phyloP scores from a whole-genome alignment of 768 basidiomycete species.

The Cytidiella melzeri region DNA sequence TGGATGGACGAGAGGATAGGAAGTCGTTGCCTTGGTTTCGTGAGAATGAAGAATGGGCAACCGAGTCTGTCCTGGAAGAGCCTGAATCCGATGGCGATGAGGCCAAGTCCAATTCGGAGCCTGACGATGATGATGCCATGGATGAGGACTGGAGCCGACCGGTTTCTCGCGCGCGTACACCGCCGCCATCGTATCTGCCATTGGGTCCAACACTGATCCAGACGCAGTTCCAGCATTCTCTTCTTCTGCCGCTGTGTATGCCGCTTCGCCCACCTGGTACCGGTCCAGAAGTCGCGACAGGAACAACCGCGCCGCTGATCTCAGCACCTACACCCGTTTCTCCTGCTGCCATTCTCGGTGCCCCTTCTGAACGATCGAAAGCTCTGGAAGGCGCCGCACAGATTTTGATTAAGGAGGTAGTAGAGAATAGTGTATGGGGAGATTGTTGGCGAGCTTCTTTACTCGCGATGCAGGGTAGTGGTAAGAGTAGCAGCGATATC shows the following conservation, averaged over 20 bases:
- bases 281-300: conserved; percentile 18
- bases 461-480: conserved; percentile 15
- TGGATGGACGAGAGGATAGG: conserved; percentile 30
- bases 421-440: conserved; percentile 69
- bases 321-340: conserved; percentile 84
- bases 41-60: conserved; percentile 45
- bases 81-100: conserved; percentile 27
- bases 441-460: conserved; percentile 51
- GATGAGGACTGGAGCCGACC: conserved; percentile 22
- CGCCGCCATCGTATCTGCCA: conserved; percentile 66
- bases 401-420: conserved; percentile 58
- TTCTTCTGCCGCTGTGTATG: conserved; percentile 54
- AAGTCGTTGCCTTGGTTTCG: conserved; percentile 39
- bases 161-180: conserved; percentile 58
- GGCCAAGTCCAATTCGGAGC: conserved; percentile 30
- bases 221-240: conserved; percentile 59
- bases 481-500: conserved; percentile 29
- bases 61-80: conserved; percentile 26
- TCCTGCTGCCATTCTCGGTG: conserved; percentile 64
- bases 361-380: conserved; percentile 58
- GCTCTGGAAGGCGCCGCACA: conserved; percentile 62
- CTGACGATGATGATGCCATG: conserved; percentile 32
- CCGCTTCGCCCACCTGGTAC: conserved; percentile 57
- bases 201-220: conserved; percentile 62
- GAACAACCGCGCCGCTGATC: conserved; percentile 37